A percentile compares a stretch with the other conserved stretches of the same genome.
Conservation (phyloP, 2,329 filamentous ascomycete genomes). For the Aureobasidium sp. region DNA sequence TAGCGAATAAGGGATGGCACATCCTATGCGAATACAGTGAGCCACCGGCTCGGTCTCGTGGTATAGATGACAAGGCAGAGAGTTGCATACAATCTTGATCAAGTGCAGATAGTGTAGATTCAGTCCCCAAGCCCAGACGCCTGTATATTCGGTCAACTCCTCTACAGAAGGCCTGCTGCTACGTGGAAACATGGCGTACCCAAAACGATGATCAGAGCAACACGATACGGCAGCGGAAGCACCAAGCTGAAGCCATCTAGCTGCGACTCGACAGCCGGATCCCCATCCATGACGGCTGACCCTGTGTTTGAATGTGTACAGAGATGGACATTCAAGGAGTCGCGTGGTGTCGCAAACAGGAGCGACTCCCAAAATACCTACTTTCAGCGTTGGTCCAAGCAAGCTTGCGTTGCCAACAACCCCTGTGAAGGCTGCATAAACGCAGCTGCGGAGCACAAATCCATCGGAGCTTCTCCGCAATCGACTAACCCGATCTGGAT, state of each 20-base stretch:
- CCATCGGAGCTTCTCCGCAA: too few relatives aligned
- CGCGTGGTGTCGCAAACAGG: conserved; percentile 4
- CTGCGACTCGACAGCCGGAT: conserved; percentile 58
- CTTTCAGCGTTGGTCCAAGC: neutral
- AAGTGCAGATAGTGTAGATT: conserved; percentile 82
- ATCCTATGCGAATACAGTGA: conserved; percentile 46
- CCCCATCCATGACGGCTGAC: conserved; percentile 56
- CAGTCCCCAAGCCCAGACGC: conserved; percentile 89
- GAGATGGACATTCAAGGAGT: neutral
- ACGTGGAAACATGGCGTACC: conserved; percentile 47
- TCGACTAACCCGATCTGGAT: too few relatives aligned
- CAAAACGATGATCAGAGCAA: conserved; percentile 76
- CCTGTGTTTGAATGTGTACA: neutral
- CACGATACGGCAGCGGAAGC: conserved; percentile 82
- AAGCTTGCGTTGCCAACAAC: neutral
- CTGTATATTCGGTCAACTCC: conserved; percentile 38
- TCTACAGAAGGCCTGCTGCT: neutral
- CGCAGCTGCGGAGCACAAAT: neutral
- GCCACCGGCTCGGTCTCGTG: neutral
- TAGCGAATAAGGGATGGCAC: conserved; percentile 83
- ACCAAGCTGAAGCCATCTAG: conserved; percentile 82
- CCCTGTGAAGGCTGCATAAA: neutral
- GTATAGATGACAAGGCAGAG: neutral
- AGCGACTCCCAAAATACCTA: neutral
- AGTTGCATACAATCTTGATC: conserved; percentile 59